Evolutionary conservation across 2,329 filamentous ascomycete species (phyloP).

Genomic region (Colletotrichum sp.): DNA sequence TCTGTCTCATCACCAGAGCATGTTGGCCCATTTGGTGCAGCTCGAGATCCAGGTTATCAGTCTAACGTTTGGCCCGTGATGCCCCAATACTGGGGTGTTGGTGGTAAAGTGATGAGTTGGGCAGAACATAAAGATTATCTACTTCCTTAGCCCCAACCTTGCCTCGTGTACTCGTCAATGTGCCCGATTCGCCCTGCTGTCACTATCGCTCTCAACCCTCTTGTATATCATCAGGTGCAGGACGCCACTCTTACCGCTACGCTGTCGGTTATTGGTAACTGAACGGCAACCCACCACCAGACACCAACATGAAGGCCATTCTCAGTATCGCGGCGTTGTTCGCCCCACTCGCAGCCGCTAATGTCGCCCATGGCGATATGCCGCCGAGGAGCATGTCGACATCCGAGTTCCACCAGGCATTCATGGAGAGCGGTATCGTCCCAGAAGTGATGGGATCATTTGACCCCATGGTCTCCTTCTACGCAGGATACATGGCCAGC

Average conservation of each 20-base stretch:
- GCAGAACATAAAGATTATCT: neutral
- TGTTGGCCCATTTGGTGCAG: neutral
- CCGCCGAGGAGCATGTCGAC: slow-evolving; percentile 25
- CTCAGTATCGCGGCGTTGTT: neutral
- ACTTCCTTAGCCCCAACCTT: neutral
- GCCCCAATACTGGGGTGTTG: neutral
- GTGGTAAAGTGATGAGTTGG: neutral
- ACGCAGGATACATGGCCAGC: slow-evolving; percentile 24
- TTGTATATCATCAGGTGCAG: neutral
- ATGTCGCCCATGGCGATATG: neutral
- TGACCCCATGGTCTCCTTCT: slow-evolving; percentile 31
- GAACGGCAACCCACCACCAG: neutral
- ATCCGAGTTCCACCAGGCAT: slow-evolving; percentile 29
- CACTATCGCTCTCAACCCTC: no score
- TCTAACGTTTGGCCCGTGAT: neutral
- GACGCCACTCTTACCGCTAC: neutral
- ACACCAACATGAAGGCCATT: neutral
- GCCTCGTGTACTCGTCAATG: neutral
- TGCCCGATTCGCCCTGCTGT: neutral
- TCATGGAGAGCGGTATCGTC: slow-evolving; percentile 29
- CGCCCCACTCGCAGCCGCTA: neutral
- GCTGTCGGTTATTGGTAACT: neutral
- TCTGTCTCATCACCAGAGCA: slow-evolving; percentile 12
- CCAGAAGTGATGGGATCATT: slow-evolving; percentile 32
- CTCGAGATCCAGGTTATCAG: neutral